phyloP scores from a whole-genome alignment of 2,329 filamentous ascomycete genomes.

The Epichloe hybrida region DNA sequence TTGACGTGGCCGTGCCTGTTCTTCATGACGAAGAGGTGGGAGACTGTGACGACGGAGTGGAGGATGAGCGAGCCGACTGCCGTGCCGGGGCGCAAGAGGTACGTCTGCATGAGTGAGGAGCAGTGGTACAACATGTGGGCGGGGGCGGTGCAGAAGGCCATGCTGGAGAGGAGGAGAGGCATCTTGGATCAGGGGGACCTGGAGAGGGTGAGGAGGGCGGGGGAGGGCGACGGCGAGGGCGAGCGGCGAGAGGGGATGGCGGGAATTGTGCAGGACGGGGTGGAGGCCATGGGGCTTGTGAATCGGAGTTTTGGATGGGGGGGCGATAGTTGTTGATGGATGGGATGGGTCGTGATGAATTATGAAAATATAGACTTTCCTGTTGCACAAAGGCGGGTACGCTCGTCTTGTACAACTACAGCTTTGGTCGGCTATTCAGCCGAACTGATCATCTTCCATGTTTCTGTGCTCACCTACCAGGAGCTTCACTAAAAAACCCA shows the following conservation, averaged over 20 bases:
- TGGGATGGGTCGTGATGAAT: not conserved
- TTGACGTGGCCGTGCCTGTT: constrained; percentile 59
- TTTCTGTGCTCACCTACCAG: no score
- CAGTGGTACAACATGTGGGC: constrained; percentile 53
- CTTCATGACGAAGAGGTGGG: constrained; percentile 53
- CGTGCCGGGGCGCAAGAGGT: constrained; percentile 24
- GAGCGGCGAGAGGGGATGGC: constrained; percentile 28
- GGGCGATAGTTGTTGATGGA: constrained; percentile 17
- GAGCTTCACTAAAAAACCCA: no score
- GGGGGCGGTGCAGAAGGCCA: constrained; percentile 43
- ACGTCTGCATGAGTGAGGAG: constrained; percentile 40
- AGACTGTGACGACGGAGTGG: constrained; percentile 51
- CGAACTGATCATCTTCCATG: no score
- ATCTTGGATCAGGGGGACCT: constrained; percentile 44
- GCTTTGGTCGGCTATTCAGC: no score
- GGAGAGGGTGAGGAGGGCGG: constrained; percentile 21
- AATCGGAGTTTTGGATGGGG: constrained; percentile 44
- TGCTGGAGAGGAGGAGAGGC: constrained; percentile 42
- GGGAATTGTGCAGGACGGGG: constrained; percentile 32
- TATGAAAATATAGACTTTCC: not conserved
- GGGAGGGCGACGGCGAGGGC: constrained; percentile 9
- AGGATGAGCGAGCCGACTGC: constrained; percentile 19
- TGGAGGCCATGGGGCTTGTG: constrained; percentile 37
- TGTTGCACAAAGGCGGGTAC: no score
- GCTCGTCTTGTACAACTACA: no score